Evolutionary conservation across 345 rosid species (phyloP).

Genomic region (Carallia pectinifolia): DNA sequence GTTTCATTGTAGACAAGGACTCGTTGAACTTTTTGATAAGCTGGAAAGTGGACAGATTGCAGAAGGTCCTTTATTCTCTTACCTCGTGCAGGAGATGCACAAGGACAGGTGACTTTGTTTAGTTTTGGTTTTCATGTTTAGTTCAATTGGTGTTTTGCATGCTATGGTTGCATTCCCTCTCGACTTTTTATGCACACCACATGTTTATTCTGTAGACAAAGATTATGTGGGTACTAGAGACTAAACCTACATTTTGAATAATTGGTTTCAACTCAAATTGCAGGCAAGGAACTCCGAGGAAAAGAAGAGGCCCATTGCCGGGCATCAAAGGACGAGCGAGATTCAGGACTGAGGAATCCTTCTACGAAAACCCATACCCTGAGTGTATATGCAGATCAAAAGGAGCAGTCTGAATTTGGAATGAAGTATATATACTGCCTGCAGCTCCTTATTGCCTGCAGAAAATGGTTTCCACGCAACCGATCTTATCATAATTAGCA

Average conservation of each 20-base stretch:
- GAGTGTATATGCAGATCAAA: conserved; percentile 76
- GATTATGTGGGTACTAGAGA: no score
- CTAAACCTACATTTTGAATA: neutral
- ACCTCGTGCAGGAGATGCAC: conserved; percentile 64
- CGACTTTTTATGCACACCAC: no score
- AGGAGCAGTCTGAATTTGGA: conserved; percentile 11
- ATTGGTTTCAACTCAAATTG: conserved; percentile 10
- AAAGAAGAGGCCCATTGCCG: conserved; percentile 56
- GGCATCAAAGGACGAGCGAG: conserved; percentile 83
- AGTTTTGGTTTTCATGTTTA: no score
- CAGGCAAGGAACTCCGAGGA: conserved; percentile 90
- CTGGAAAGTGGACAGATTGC: conserved; percentile 55
- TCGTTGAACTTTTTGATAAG: conserved; percentile 65
- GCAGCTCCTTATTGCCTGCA: neutral
- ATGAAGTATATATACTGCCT: neutral
- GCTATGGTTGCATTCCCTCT: neutral
- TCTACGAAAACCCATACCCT: conserved; percentile 85
- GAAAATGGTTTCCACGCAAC: no score
- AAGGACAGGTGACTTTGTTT: conserved; percentile 46
- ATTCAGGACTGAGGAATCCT: conserved; percentile 82
- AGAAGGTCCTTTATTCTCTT: conserved; percentile 48
- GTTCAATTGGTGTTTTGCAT: neutral
- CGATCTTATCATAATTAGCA: no score
- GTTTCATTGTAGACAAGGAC: conserved; percentile 56
- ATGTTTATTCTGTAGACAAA: neutral